These are phyloP conservation scores for Hypoxylon intermedium DNA, from an alignment of 495 filamentous ascomycete genomes.

Conservation along the genomic window DNA sequence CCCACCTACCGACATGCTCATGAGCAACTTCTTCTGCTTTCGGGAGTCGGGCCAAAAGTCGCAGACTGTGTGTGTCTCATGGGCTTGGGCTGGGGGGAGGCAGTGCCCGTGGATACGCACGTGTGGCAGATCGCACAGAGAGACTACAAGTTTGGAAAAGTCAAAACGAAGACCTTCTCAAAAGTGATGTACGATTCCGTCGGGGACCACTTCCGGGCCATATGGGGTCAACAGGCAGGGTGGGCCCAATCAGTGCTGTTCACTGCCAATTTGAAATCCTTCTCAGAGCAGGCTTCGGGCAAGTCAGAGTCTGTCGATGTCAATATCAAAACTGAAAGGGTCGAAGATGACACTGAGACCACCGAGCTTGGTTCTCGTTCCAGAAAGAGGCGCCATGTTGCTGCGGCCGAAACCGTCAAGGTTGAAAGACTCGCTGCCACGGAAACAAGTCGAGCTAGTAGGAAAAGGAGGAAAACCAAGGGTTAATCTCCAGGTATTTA, in stretches of 20 bases:
- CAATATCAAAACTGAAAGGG: conserved; percentile 41
- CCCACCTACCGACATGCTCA: conserved; percentile 77
- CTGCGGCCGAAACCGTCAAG: conserved; percentile 25
- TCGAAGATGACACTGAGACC: conserved; percentile 36
- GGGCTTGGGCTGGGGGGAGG: conserved; percentile 96
- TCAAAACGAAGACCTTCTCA: conserved; percentile 82
- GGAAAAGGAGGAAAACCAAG: conserved; percentile 28
- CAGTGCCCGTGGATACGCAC: conserved; percentile 96
- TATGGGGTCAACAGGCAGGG: conserved; percentile 94
- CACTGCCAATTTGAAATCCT: conserved; percentile 88
- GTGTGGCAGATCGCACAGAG: conserved; percentile 98
- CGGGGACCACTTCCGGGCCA: conserved; percentile 83
- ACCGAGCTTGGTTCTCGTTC: conserved; percentile 3
- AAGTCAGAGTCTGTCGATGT: conserved; percentile 60
- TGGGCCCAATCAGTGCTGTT: conserved; percentile 99
- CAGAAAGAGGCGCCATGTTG: conserved; percentile 21
- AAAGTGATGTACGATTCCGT: conserved; percentile 89
- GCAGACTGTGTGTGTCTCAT: conserved; percentile 96
- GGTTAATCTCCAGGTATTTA: conserved; percentile 7
- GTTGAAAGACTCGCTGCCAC: conserved; percentile 19
- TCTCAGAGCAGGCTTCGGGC: conserved; percentile 66
- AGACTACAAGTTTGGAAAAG: conserved; percentile 91
- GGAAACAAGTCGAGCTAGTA: conserved; percentile 14
- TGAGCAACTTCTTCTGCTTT: conserved; percentile 74
- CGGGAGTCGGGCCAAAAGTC: conserved; percentile 95